Base-by-base conservation (phyloP, 148 eudicot species). In the Rhododendron ovatum region DNA sequence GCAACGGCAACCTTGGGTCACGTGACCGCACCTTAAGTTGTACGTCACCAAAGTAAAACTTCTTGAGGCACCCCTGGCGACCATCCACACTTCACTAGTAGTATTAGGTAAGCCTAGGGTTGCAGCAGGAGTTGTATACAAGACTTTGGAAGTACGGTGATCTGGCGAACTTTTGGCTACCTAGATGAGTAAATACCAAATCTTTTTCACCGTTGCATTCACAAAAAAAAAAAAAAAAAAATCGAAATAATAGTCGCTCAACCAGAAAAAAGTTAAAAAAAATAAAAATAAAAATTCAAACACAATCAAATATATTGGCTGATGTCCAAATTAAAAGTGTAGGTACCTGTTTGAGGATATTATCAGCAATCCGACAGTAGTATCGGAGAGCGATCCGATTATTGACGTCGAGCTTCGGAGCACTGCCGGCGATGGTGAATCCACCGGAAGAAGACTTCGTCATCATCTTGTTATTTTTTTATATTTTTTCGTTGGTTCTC, bases 301-400 rank as follows among this genome's bases (percentile, higher is more conserved):
- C 41, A 7, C 39, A 28, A 1, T 14, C n/a, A n/a, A 30, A 80
- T 13, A 48, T 28, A 30, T 50, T 33, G 55, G 1, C 57, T 15
- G 30, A 47, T 41, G 10, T 61, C 22, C 47, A 26, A 69, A 28
- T 28, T 69, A 5, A 28, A 15, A 14, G 71, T 10, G 35, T 50
- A 71, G 17, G 14, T 9, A 95, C 99, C 98, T 96, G 99, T 73
- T 94, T 83, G 87, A 96, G 97, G 26, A 96, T 78, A 87, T 90
- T 95, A 84, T 95, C 95, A 53, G 99, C 98, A 89, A 96, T 94
- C 59, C 99, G 91, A 87, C 9, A 93, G 89, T 97, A 97, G 88
- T 87, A 93, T 14, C 88, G 94, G 28, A 95, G 93, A 55, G 98
- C 84, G 81, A 95, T 90, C 53, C 95, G 95, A 84, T 94, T 90